These are phyloP conservation scores for Myriangium duriaei DNA, from an alignment of 2,329 filamentous ascomycete genomes.

Conservation along the genomic window DNA sequence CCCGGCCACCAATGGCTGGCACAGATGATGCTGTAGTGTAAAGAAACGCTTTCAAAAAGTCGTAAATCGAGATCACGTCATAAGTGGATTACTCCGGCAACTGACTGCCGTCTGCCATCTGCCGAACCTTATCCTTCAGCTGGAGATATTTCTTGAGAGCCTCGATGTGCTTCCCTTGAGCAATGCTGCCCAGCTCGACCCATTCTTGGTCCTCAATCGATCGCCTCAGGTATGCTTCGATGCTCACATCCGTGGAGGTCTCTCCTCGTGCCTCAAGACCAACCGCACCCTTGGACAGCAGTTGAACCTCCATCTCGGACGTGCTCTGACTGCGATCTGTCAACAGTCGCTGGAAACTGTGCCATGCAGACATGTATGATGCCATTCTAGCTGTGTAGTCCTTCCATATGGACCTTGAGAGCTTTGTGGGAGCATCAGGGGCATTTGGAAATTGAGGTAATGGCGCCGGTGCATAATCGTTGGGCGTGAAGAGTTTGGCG, in stretches of 20 bases:
- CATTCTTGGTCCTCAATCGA: slow-evolving; percentile 54
- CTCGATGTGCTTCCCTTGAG: slow-evolving; percentile 47
- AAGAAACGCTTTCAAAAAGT: too few relatives aligned
- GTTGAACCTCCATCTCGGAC: slow-evolving; percentile 32
- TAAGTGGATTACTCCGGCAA: slow-evolving; percentile 9
- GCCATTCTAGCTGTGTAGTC: slow-evolving; percentile 42
- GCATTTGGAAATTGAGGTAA: slow-evolving; percentile 38
- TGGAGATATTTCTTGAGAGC: slow-evolving; percentile 47
- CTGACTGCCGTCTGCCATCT: slow-evolving; percentile 9
- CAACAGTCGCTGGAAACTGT: slow-evolving; percentile 40
- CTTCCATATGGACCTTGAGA: slow-evolving; percentile 37
- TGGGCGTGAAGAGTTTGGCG: slow-evolving; percentile 27
- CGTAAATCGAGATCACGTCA: too few relatives aligned
- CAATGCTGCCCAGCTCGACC: slow-evolving; percentile 46
- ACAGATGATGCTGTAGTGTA: too few relatives aligned
- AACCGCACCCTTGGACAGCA: slow-evolving; percentile 26
- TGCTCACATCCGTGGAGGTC: slow-evolving; percentile 28
- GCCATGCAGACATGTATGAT: slow-evolving; percentile 43
- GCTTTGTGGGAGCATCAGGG: slow-evolving; percentile 26
- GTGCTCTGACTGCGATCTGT: slow-evolving; percentile 43
- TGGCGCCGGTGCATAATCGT: slow-evolving; percentile 35
- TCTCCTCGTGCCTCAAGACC: slow-evolving; percentile 43
- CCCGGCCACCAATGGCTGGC: too few relatives aligned
- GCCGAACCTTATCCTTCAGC: slow-evolving; percentile 30
- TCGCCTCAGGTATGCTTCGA: slow-evolving; percentile 47